Conservation (phyloP, 2,329 filamentous ascomycete species). For the Ophiostoma sp. region DNA sequence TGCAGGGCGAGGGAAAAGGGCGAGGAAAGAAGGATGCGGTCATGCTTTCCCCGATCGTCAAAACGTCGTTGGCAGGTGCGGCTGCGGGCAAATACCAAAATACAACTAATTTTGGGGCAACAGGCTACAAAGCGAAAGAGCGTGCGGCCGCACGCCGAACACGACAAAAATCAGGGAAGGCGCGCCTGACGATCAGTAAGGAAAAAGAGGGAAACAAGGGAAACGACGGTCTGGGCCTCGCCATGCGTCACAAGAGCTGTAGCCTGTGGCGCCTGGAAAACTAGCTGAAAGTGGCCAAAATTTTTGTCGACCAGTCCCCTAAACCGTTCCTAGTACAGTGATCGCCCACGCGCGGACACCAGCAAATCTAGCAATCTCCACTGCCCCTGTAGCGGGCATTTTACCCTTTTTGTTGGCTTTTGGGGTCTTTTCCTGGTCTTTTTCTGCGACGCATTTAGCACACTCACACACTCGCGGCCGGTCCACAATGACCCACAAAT, state of each 20-base stretch:
- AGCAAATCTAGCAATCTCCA: not conserved
- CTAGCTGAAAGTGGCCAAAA: not conserved
- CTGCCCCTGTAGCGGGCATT: conserved; percentile 6
- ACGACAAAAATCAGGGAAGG: conserved; percentile 16
- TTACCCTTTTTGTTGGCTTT: not conserved
- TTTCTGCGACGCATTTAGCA: not conserved
- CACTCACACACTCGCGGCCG: not conserved
- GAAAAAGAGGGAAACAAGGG: not conserved
- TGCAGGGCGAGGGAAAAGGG: not conserved
- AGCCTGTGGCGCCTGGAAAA: too few relatives aligned
- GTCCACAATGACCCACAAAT: not conserved
- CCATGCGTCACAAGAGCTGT: not conserved
- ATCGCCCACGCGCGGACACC: not conserved
- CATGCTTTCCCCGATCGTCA: conserved; percentile 11
- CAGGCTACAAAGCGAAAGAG: not conserved
- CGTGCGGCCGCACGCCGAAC: not conserved
- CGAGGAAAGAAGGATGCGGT: not conserved
- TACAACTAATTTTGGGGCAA: not conserved
- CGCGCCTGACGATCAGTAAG: not conserved
- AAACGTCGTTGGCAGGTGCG: not conserved
- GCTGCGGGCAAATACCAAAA: not conserved
- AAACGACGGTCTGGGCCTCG: not conserved
- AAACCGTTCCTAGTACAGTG: not conserved
- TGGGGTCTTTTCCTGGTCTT: not conserved
- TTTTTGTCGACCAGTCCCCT: not conserved